Conservation (phyloP, 2,329 filamentous ascomycete genomes). For the Sclerotinia nivalis region DNA sequence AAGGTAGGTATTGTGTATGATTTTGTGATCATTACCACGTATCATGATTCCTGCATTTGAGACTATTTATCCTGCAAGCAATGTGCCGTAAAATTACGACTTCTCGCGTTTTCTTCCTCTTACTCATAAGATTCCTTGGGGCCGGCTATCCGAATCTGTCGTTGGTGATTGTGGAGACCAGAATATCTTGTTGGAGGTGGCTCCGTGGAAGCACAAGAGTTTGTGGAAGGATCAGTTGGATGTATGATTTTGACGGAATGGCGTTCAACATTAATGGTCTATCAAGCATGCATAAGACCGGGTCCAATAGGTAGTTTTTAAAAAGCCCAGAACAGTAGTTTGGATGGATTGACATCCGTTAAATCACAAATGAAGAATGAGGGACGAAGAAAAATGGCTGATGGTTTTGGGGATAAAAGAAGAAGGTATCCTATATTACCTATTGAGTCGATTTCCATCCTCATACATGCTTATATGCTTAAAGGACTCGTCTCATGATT, state of each 20-base stretch:
- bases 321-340: background rate
- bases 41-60: slow-evolving; percentile 18
- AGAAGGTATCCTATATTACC: background rate
- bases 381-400: background rate
- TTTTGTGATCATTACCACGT: slow-evolving; percentile 10
- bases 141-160: slow-evolving; percentile 4
- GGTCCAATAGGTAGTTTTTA: background rate
- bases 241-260: slow-evolving; percentile 20
- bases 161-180: slow-evolving; percentile 12
- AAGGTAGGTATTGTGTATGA: background rate
- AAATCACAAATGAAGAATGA: background rate
- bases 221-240: slow-evolving; percentile 13
- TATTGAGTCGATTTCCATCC: background rate
- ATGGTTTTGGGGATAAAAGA: background rate
- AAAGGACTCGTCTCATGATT: background rate
- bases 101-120: slow-evolving; percentile 4
- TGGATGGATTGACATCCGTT: background rate
- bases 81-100: slow-evolving; percentile 18
- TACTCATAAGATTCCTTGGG: background rate
- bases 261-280: slow-evolving; percentile 9
- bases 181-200: slow-evolving; percentile 12
- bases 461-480: background rate
- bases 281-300: slow-evolving; percentile 12
- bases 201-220: background rate
- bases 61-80: slow-evolving; percentile 19